phyloP scores from a whole-genome alignment of 1,139 yeast genomes.

The Kodamaea sp. region DNA sequence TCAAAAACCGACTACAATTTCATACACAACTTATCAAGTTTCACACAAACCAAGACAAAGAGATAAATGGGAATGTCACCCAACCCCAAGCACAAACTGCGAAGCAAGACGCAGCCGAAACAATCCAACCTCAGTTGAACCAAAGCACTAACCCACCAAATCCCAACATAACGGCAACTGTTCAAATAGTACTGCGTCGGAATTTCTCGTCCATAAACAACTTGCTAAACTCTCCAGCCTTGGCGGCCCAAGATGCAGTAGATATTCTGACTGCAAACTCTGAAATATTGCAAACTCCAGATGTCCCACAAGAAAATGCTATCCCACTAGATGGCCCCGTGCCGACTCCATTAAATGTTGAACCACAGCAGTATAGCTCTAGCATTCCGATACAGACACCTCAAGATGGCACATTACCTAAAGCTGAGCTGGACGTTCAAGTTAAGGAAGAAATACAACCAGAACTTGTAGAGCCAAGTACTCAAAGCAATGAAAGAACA shows the following conservation, averaged over 20 bases:
- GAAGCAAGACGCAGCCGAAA: background rate
- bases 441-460: background rate
- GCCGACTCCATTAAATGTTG: background rate
- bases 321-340: too few species aligned
- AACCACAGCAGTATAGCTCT: background rate
- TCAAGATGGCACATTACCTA: background rate
- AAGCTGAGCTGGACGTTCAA: background rate
- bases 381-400: background rate
- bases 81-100: background rate
- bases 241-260: background rate
- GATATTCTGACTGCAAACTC: too few species aligned
- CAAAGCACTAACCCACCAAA: background rate
- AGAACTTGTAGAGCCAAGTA: background rate
- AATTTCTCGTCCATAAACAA: background rate
- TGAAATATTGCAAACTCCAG: too few species aligned
- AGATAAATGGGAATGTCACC: background rate
- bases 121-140: background rate
- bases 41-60: constrained; percentile 22
- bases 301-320: too few species aligned
- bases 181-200: background rate
- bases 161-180: background rate
- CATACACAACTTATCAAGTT: constrained; percentile 31
- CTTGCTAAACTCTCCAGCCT: background rate
- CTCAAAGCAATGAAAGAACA: too few species aligned
- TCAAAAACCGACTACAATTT: constrained; percentile 30